phyloP scores from a whole-genome alignment of 805 yeast species.

The Lipomyces kockii region DNA sequence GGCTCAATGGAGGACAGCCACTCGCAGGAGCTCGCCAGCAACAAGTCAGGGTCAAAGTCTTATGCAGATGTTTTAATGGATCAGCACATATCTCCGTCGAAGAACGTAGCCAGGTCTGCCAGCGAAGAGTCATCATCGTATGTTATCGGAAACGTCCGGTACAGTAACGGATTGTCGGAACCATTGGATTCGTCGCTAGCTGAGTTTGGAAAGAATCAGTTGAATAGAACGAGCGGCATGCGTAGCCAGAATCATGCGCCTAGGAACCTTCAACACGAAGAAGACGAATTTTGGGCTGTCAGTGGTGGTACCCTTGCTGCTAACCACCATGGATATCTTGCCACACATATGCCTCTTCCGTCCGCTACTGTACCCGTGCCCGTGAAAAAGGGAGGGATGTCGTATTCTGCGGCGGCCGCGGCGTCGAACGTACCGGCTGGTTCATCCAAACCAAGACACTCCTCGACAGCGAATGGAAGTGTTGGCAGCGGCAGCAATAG shows the following conservation, averaged over 20 bases:
- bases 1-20: not conserved
- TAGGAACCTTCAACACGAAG: not conserved
- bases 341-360: not conserved
- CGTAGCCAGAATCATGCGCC: not conserved
- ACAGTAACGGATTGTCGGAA: not conserved
- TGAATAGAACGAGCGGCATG: not conserved
- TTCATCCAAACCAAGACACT: not conserved
- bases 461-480: not conserved
- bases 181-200: not conserved
- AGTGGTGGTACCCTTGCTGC: slow-evolving; percentile 3
- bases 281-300: slow-evolving; percentile 27
- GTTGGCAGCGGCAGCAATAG: not conserved
- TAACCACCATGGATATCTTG: not conserved
- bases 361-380: not conserved
- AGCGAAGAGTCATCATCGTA: not conserved
- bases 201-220: slow-evolving; percentile 1
- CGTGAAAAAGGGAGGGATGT: not conserved
- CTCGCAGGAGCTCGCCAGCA: not conserved
- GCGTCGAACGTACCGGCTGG: not conserved
- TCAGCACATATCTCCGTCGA: not conserved
- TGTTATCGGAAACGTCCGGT: not conserved
- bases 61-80: slow-evolving; percentile 30
- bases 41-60: slow-evolving; percentile 12
- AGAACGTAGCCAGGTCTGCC: not conserved
- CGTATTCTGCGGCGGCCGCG: slow-evolving; percentile 10